A percentile compares a stretch with the other conserved stretches of the same genome.
phyloP scores from a whole-genome alignment of 306 rosid genomes.

The Potentilla sterilis region DNA sequence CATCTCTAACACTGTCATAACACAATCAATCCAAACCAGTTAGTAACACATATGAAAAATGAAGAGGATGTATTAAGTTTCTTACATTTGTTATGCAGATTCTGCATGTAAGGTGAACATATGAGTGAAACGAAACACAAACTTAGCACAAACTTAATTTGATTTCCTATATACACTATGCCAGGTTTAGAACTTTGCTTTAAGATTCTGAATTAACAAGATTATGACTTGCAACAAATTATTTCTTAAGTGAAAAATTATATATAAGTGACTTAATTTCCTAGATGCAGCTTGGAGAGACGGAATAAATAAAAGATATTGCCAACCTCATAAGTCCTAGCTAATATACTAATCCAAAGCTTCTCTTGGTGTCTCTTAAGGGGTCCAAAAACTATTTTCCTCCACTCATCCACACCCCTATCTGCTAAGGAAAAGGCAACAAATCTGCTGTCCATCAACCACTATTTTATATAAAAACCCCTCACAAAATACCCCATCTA shows the following conservation, averaged over 20 bases:
- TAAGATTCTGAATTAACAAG: neutral
- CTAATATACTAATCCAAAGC: neutral
- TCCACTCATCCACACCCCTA: constrained; percentile 71
- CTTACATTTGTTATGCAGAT: too few relatives aligned
- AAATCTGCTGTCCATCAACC: constrained; percentile 32
- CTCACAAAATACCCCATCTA: neutral
- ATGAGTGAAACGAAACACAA: neutral
- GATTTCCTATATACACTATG: neutral
- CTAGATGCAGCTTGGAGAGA: neutral
- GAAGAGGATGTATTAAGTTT: too few relatives aligned
- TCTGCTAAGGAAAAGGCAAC: constrained; percentile 71
- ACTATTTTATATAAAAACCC: constrained; percentile 25
- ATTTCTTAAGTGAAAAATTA: neutral
- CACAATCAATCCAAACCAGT: too few relatives aligned
- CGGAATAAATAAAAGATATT: neutral
- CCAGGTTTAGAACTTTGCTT: neutral
- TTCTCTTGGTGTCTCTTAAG: constrained; percentile 50
- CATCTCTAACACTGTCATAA: too few relatives aligned
- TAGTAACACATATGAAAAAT: too few relatives aligned
- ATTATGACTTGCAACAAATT: neutral
- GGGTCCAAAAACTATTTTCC: constrained; percentile 56
- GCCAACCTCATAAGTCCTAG: constrained; percentile 31
- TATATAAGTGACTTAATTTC: neutral
- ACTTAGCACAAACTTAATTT: too few relatives aligned
- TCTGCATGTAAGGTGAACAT: too few relatives aligned